Conservation (phyloP, 805 yeast genomes). For the Candida piceae region DNA sequence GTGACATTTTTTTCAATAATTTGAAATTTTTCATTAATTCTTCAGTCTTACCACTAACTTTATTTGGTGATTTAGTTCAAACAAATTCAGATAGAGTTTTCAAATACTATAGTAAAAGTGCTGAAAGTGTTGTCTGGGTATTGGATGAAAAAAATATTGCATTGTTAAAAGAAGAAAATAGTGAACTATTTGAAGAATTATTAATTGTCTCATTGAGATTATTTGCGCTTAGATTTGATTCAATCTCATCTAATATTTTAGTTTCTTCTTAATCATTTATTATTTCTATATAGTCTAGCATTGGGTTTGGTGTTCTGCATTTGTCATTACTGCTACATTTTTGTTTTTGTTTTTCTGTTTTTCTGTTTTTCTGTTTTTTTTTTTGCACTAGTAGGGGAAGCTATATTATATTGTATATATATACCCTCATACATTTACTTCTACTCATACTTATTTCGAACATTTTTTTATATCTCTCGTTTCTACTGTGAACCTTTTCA, state of each 20-base stretch:
- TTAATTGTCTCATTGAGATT: conserved; percentile 55
- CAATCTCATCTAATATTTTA: conserved; percentile 70
- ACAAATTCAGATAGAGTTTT: conserved; percentile 35
- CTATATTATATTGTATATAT: too few relatives aligned
- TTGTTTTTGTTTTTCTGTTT: neutral
- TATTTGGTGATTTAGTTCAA: conserved; percentile 58
- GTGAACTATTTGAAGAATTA: conserved; percentile 58
- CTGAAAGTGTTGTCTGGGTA: conserved; percentile 65
- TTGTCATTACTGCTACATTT: too few relatives aligned
- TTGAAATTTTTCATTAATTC: conserved; percentile 24
- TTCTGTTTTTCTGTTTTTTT: too few relatives aligned
- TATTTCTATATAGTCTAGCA: too few relatives aligned
- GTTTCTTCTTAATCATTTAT: conserved; percentile 33
- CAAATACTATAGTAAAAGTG: conserved; percentile 34
- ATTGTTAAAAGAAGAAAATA: conserved; percentile 44
- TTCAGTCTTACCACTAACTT: conserved; percentile 61
- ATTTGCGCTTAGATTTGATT: conserved; percentile 65
- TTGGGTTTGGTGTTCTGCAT: neutral
- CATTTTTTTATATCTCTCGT: too few relatives aligned
- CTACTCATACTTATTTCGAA: too few relatives aligned
- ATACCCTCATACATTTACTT: too few relatives aligned
- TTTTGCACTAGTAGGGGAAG: too few relatives aligned
- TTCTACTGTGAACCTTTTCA: too few relatives aligned
- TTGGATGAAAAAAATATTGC: conserved; percentile 43
- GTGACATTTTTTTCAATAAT: conserved; percentile 38